Evolutionary conservation across 352 stramenopile genomes (phyloP).

Genomic region (Lagenidium sp.): DNA sequence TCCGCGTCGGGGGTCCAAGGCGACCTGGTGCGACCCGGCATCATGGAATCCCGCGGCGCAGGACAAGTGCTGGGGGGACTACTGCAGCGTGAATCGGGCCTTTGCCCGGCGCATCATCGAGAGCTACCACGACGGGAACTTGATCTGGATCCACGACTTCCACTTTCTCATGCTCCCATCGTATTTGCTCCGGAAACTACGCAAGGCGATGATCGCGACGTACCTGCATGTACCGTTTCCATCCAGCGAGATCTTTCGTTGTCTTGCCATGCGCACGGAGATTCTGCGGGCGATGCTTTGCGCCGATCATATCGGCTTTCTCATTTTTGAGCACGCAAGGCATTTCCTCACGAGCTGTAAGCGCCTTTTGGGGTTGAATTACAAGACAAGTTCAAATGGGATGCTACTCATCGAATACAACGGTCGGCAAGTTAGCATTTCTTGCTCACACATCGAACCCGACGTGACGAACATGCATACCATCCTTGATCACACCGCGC

Average conservation of each 20-base stretch:
- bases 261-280: slow-evolving; percentile 84
- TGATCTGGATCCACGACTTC: slow-evolving; percentile 98
- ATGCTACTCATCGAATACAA: slow-evolving; percentile 95
- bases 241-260: slow-evolving; percentile 97
- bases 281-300: slow-evolving; percentile 88
- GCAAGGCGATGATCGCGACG: slow-evolving; percentile 91
- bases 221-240: slow-evolving; percentile 99
- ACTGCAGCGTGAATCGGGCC: slow-evolving; percentile 62
- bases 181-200: slow-evolving; percentile 90
- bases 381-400: slow-evolving; percentile 79
- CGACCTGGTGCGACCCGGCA: slow-evolving; percentile 40
- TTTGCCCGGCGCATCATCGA: slow-evolving; percentile 39
- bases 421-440: slow-evolving; percentile 93
- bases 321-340: slow-evolving; percentile 90
- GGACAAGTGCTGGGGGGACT: slow-evolving; percentile 70
- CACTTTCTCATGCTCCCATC: slow-evolving; percentile 97
- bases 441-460: slow-evolving; percentile 95
- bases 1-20: too few species aligned
- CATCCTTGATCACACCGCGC: slow-evolving; percentile 49
- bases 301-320: slow-evolving; percentile 90
- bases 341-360: slow-evolving; percentile 91
- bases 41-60: slow-evolving; percentile 77
- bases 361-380: slow-evolving; percentile 92
- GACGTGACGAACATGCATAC: slow-evolving; percentile 73
- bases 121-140: slow-evolving; percentile 70